These are phyloP conservation scores for Spathaspora sp. DNA, from an alignment of 805 yeast genomes.

Conservation along the genomic window DNA sequence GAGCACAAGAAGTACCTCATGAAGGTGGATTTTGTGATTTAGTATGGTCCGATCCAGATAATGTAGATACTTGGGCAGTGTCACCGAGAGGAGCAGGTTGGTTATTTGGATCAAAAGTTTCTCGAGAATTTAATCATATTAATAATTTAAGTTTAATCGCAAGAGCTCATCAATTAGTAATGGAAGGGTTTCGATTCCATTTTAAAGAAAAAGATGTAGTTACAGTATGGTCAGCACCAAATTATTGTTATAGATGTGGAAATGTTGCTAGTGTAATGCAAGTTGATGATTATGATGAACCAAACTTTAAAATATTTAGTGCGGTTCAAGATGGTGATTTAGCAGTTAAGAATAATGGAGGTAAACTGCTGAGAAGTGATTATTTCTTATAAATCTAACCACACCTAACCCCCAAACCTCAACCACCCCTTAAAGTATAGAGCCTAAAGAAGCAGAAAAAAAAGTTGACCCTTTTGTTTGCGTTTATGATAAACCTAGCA, in stretches of 20 bases:
- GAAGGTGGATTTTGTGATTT: conserved; percentile 98
- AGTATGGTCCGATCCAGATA: conserved; percentile 98
- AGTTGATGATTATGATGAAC: conserved; percentile 80
- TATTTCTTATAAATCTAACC: conserved; percentile 41
- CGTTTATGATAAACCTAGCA: not conserved
- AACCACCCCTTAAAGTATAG: too few relatives aligned
- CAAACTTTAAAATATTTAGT: conserved; percentile 88
- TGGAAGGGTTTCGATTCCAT: conserved; percentile 97
- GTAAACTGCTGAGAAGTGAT: conserved; percentile 43
- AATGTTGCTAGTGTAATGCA: conserved; percentile 98
- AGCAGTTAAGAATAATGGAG: conserved; percentile 33
- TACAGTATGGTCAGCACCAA: conserved; percentile 97
- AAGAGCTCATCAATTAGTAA: conserved; percentile 95
- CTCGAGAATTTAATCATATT: conserved; percentile 93
- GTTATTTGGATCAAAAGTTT: conserved; percentile 92
- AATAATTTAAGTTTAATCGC: conserved; percentile 87
- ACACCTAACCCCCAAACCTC: too few relatives aligned
- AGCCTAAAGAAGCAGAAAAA: too few relatives aligned
- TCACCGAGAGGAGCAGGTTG: conserved; percentile 99
- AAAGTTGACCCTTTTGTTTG: not conserved
- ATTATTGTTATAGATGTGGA: conserved; percentile 96
- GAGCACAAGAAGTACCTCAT: conserved; percentile 98
- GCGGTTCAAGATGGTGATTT: conserved; percentile 87
- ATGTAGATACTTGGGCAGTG: conserved; percentile 97
- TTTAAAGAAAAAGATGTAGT: conserved; percentile 95